phyloP scores from a whole-genome alignment of 345 rosid genomes.

The Sonneratia caseolaris region DNA sequence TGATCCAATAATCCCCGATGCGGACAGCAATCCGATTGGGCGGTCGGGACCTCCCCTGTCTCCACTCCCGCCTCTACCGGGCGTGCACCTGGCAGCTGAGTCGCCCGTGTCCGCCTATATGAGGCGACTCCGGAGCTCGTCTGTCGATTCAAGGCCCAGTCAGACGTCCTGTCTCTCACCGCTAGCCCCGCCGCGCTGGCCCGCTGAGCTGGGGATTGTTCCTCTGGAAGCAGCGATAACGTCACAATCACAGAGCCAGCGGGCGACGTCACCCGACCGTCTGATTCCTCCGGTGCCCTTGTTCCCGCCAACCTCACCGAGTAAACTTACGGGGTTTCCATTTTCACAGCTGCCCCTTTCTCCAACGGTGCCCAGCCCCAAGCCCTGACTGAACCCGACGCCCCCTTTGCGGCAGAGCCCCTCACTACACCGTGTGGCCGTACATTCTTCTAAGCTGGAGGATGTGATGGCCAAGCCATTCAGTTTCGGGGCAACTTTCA shows the following conservation, averaged over 20 bases:
- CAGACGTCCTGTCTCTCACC: slow-evolving; percentile 57
- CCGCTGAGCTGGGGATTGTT: slow-evolving; percentile 16
- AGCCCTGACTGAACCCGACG: neutral
- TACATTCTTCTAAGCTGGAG: neutral
- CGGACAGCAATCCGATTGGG: slow-evolving; percentile 4
- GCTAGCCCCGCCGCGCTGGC: slow-evolving; percentile 52
- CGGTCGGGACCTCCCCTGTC: slow-evolving; percentile 19
- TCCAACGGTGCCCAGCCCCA: slow-evolving; percentile 62
- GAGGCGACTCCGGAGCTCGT: slow-evolving; percentile 52
- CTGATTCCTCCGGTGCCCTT: slow-evolving; percentile 50
- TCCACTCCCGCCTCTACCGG: slow-evolving; percentile 27
- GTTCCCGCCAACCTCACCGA: slow-evolving; percentile 45
- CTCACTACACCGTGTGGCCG: slow-evolving; percentile 5
- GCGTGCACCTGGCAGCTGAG: slow-evolving; percentile 28
- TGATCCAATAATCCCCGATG: neutral
- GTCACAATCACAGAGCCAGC: slow-evolving; percentile 8
- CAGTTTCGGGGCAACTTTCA: neutral
- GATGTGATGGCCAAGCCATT: neutral
- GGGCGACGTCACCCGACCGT: slow-evolving; percentile 23
- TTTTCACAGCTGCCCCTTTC: slow-evolving; percentile 56
- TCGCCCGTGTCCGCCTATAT: slow-evolving; percentile 37
- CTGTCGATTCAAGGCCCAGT: slow-evolving; percentile 36
- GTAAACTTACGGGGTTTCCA: slow-evolving; percentile 29
- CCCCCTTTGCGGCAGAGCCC: slow-evolving; percentile 31
- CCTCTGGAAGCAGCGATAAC: slow-evolving; percentile 12